A percentile compares a stretch with the other conserved stretches of the same genome.
phyloP scores from a whole-genome alignment of 345 rosid species.

The Sapria himalayana region DNA sequence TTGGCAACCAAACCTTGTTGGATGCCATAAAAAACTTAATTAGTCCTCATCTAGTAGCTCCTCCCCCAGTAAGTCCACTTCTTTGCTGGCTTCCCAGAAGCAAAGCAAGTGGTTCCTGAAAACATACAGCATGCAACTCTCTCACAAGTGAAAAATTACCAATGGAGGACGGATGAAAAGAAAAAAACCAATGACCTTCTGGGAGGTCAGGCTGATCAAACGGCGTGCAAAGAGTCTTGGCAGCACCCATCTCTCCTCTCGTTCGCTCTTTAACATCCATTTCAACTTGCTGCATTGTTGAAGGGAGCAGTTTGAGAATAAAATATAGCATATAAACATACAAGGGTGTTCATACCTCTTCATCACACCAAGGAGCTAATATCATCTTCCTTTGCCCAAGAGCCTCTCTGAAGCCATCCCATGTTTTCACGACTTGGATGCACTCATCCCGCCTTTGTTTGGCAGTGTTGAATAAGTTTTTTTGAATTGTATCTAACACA shows the following conservation, averaged over 20 bases:
- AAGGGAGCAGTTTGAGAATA: not conserved
- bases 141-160: not conserved
- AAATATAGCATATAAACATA: not conserved
- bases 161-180: not conserved
- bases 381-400: conserved; percentile 62
- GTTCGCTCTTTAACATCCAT: conserved; percentile 75
- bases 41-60: conserved; percentile 69
- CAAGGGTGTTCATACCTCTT: conserved; percentile 32
- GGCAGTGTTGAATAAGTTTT: conserved; percentile 45
- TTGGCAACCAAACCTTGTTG: too few species aligned
- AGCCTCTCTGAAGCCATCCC: conserved; percentile 73
- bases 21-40: too few species aligned
- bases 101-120: conserved; percentile 70
- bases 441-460: conserved; percentile 58
- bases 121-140: not conserved
- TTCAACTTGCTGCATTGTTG: conserved; percentile 48
- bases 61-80: conserved; percentile 98
- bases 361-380: conserved; percentile 97
- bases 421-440: conserved; percentile 37
- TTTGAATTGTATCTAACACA: conserved; percentile 40
- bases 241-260: conserved; percentile 83
- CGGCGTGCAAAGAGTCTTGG: conserved; percentile 82
- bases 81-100: conserved; percentile 78
- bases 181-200: conserved; percentile 19
- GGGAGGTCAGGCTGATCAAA: conserved; percentile 88